Evolutionary conservation across 2,329 filamentous ascomycete species (phyloP).

Genomic region (Arachnomyces sp.): DNA sequence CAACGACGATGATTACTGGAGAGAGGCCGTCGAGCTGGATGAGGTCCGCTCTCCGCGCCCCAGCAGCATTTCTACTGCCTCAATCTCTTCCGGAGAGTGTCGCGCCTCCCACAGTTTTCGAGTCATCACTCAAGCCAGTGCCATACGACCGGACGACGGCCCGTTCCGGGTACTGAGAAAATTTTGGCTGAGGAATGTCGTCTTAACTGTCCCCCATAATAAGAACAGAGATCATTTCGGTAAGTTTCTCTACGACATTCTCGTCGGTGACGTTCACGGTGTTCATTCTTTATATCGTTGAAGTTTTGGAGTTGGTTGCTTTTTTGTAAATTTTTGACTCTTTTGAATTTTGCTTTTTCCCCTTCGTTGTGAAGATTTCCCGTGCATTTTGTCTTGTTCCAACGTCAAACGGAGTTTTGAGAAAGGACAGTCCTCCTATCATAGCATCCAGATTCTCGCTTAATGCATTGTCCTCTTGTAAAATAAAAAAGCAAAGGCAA

Average conservation of each 20-base stretch:
- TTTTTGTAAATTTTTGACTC: background rate
- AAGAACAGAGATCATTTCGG: conserved; percentile 36
- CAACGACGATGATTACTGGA: conserved; percentile 2
- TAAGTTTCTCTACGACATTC: conserved; percentile 12
- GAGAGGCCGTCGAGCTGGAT: conserved; percentile 23
- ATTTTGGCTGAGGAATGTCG: conserved; percentile 65
- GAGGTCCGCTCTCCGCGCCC: conserved; percentile 22
- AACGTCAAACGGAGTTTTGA: too few relatives aligned
- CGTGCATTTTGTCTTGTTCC: too few relatives aligned
- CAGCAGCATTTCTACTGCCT: conserved; percentile 17
- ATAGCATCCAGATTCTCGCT: too few relatives aligned
- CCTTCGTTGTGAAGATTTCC: background rate
- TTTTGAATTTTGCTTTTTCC: conserved; percentile 1
- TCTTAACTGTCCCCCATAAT: conserved; percentile 30
- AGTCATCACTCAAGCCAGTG: conserved; percentile 16
- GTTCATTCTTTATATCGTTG: background rate
- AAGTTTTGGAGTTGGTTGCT: background rate
- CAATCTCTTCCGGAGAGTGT: conserved; percentile 28
- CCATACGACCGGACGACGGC: conserved; percentile 31
- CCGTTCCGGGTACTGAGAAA: conserved; percentile 58
- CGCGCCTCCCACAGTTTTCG: conserved; percentile 17
- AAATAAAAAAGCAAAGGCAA: too few relatives aligned
- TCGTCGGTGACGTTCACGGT: background rate
- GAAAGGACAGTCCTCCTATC: too few relatives aligned
- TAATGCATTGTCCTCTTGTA: too few relatives aligned